Evolutionary conservation across 306 rosid genomes (phyloP).

Genomic region (Cercis canadensis): DNA sequence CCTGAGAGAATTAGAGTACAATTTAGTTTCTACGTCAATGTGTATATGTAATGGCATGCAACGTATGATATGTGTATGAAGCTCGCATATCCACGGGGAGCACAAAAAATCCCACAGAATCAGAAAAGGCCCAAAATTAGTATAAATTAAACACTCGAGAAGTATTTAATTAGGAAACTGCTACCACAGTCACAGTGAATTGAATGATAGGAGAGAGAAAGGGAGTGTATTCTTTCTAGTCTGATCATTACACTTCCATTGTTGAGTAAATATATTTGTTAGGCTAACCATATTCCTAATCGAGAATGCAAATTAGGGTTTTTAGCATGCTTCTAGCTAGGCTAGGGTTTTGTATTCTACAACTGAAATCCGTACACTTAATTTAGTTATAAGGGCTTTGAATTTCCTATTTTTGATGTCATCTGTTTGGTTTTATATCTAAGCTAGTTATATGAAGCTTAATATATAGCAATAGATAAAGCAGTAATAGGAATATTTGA

Average conservation of each 20-base stretch:
- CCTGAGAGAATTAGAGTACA: background rate
- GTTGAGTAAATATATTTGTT: background rate
- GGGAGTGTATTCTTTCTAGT: conserved; percentile 28
- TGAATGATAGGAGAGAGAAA: conserved; percentile 64
- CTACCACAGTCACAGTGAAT: conserved; percentile 65
- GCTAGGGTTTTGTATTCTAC: conserved; percentile 48
- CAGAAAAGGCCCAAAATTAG: conserved; percentile 58
- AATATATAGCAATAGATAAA: too few species aligned
- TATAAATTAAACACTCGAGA: conserved; percentile 54
- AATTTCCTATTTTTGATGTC: conserved; percentile 1
- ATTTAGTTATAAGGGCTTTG: background rate
- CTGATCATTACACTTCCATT: conserved; percentile 39
- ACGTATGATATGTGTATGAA: conserved; percentile 37
- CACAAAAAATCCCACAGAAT: conserved; percentile 64
- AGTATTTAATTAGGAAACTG: conserved; percentile 56
- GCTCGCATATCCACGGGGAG: conserved; percentile 61
- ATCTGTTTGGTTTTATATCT: too few species aligned
- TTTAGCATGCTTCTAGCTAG: conserved; percentile 23
- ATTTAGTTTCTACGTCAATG: conserved; percentile 39
- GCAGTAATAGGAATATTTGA: too few species aligned
- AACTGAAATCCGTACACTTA: background rate
- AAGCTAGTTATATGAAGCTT: too few species aligned
- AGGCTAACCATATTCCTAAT: conserved; percentile 11
- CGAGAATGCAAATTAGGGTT: conserved; percentile 60
- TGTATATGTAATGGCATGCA: conserved; percentile 59